Percentiles rank a stretch among this genome's conserved stretches.
These are phyloP conservation scores for Sonneratia alba DNA, from an alignment of 345 rosid species.

Conservation along the genomic window DNA sequence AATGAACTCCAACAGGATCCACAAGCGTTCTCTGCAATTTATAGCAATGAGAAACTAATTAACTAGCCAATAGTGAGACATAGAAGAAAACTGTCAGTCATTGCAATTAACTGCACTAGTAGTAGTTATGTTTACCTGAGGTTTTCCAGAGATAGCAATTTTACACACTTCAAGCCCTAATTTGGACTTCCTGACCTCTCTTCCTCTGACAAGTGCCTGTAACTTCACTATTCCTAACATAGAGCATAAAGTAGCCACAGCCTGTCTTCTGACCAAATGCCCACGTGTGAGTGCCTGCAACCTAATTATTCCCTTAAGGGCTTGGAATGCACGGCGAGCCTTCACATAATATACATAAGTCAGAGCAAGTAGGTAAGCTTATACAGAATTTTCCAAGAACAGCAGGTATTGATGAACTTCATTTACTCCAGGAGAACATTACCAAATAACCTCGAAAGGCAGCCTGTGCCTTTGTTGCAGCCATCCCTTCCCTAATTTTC, in stretches of 20 bases:
- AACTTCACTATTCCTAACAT: conserved; percentile 76
- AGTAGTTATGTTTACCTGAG: conserved; percentile 35
- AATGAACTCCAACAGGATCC: conserved; percentile 22
- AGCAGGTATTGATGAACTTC: background rate
- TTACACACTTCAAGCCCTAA: conserved; percentile 38
- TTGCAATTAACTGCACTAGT: background rate
- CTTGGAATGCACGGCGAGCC: conserved; percentile 93
- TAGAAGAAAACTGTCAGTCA: background rate
- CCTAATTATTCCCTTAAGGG: conserved; percentile 94
- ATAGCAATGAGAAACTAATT: background rate
- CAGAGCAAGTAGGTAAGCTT: conserved; percentile 13
- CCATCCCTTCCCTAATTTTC: conserved; percentile 42
- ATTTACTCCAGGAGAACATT: conserved; percentile 16
- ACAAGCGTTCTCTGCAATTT: conserved; percentile 33
- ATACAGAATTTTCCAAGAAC: background rate
- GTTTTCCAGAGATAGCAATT: conserved; percentile 19
- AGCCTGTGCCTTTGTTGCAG: conserved; percentile 89
- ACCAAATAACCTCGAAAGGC: conserved; percentile 94
- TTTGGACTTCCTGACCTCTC: conserved; percentile 45
- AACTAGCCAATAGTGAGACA: no score
- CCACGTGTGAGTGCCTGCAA: conserved; percentile 95
- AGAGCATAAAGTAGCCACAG: conserved; percentile 62
- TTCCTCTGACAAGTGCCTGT: conserved; percentile 72
- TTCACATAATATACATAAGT: conserved; percentile 24
- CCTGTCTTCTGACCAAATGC: conserved; percentile 88